Conservation (phyloP, 2,329 filamentous ascomycete species). For the Remersonia thermophila region DNA sequence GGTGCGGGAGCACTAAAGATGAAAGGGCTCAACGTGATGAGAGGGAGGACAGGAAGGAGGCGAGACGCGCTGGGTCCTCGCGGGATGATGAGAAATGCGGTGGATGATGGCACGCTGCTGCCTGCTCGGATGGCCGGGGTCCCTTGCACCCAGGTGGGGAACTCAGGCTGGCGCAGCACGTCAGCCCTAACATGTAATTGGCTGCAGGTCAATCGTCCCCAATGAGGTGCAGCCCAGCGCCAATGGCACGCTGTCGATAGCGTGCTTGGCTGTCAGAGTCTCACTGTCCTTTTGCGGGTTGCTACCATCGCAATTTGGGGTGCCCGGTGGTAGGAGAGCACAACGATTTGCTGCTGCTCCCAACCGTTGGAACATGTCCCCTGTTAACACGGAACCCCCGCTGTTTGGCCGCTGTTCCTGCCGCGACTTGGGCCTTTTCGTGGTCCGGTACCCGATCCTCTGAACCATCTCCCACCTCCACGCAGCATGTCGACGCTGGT, state of each 20-base stretch:
- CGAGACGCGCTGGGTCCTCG: constrained; percentile 8
- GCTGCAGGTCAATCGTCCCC: constrained; percentile 14
- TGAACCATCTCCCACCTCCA: no score
- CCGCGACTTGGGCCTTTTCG: no score
- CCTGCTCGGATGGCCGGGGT: constrained; percentile 14
- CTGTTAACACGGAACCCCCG: no score
- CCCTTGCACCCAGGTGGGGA: constrained; percentile 9
- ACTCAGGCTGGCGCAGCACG: constrained; percentile 15
- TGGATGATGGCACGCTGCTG: constrained; percentile 17
- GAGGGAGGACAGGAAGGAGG: constrained; percentile 8
- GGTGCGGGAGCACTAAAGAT: no score
- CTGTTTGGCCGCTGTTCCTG: no score
- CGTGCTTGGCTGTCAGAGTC: constrained; percentile 9
- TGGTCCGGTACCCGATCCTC: no score
- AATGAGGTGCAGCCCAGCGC: constrained; percentile 11
- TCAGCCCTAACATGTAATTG: constrained; percentile 10
- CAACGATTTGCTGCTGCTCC: neutral
- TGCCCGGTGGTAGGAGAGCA: neutral
- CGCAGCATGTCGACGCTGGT: no score
- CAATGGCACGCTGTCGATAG: constrained; percentile 14
- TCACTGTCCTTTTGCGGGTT: neutral
- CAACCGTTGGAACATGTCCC: no score
- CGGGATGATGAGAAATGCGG: constrained; percentile 20
- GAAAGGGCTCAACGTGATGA: constrained; percentile 1
- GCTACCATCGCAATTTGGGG: neutral